Base-by-base conservation (phyloP, 352 stramenopile species). In the Elongisporangium senticosum region DNA sequence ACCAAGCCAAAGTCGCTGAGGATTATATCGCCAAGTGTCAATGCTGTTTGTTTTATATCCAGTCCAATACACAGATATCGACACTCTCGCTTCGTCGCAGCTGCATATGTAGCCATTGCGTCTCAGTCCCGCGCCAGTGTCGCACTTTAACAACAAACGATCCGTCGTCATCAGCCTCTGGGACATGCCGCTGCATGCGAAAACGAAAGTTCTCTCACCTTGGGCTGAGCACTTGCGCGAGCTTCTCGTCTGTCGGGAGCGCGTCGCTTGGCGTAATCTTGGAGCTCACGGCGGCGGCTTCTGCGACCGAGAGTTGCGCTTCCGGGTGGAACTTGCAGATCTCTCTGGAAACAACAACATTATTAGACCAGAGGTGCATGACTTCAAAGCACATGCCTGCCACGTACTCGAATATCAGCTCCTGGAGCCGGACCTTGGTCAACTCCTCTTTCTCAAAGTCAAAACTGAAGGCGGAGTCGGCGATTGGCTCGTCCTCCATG, bases 361-460 rank as follows among this genome's bases (percentile, higher is more conserved):
- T 14, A 56, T 15, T 52, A 53, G 23, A 11, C 26, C 8, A 26
- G 21, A 22, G 10, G 13, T 52, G 26, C 43, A 40, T 21, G 8
- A 21, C 26, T 49, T 21, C 7, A 7, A 17, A 40, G 22, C 17
- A 10, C 20, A n/a, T n/a, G n/a, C 14, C 47, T 3, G 33, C 20
- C 7, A 77, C 84, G 39, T 69, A 93, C 84, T 95, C 84, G 50
- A 90, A 91, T 49, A 96, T 94, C 26, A 96, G 82, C 53, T 94
- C 82, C 59, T 96, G 87, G 8, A 96, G 72, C 3, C 84, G 77
- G 39, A 62, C 58, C 67, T 95, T 92, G 20, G 80, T 91, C 23
- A 95, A 64, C 39, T 93, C 75, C 60, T 93, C 83, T 58, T 92
- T 94, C 49, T 96, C 87, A 62, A 95, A 95, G 56, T 96, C 86